Evolutionary conservation across 495 filamentous ascomycete species (phyloP).

Genomic region (Usnea hakonensis): DNA sequence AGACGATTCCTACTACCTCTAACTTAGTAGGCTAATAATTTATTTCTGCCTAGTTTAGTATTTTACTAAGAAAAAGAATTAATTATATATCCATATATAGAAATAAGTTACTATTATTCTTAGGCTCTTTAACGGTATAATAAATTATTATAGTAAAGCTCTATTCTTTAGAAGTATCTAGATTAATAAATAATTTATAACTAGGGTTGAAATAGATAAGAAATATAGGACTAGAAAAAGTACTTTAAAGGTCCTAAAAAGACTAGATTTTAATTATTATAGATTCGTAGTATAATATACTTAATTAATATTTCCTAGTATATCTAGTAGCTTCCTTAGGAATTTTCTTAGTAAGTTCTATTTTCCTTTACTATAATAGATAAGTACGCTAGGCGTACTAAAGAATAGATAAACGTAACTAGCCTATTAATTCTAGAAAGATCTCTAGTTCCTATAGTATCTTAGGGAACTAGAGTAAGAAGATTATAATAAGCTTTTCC

Average conservation of each 20-base stretch:
- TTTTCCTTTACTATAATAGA: not conserved
- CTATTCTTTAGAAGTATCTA: constrained; percentile 12
- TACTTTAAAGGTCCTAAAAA: not conserved
- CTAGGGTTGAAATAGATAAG: constrained; percentile 4
- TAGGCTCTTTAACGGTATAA: not conserved
- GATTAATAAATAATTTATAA: not conserved
- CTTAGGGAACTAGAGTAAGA: not conserved
- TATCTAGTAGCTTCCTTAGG: not conserved
- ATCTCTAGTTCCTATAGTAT: not conserved
- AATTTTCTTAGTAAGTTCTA: not conserved
- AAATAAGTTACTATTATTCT: not conserved
- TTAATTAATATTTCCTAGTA: not conserved
- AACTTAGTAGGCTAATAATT: not conserved
- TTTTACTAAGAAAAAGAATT: not conserved
- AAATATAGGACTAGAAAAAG: no score
- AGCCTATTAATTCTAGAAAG: not conserved
- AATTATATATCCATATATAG: not conserved
- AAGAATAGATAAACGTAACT: not conserved
- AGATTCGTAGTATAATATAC: not conserved
- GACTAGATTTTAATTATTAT: not conserved
- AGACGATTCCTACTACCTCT: not conserved
- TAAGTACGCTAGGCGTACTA: not conserved
- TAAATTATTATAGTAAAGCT: not conserved
- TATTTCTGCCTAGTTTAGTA: not conserved
- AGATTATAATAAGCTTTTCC: not conserved